A percentile compares a stretch with the other conserved stretches of the same genome.
Conservation (phyloP, 148 eudicot genomes). For the Drosera capensis region DNA sequence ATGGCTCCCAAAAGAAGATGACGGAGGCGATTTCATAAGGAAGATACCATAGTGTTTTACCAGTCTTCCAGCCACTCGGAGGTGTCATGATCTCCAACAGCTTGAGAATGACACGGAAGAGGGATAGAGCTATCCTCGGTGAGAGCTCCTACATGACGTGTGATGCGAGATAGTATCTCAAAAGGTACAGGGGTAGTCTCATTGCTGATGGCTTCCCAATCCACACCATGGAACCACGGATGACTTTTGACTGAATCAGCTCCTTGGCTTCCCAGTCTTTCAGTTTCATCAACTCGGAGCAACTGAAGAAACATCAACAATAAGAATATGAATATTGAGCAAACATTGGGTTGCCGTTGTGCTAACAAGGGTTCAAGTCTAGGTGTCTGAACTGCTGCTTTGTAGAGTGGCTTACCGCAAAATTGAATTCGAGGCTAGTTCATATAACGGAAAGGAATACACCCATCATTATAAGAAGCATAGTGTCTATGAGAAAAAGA, state of each 20-base stretch:
- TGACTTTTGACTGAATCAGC: slow-evolving; percentile 53
- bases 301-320: slow-evolving; percentile 24
- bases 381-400: neutral
- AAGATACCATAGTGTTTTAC: slow-evolving; percentile 17
- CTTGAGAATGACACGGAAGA: slow-evolving; percentile 25
- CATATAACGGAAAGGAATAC: neutral
- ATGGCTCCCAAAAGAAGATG: no score
- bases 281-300: slow-evolving; percentile 68
- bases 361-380: neutral
- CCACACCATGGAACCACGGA: slow-evolving; percentile 55
- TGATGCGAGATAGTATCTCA: slow-evolving; percentile 51
- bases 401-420: neutral
- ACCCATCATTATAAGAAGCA: neutral
- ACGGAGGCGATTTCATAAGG: no score
- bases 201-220: slow-evolving; percentile 49
- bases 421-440: neutral
- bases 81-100: slow-evolving; percentile 35
- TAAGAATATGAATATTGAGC: neutral
- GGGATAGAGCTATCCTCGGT: slow-evolving; percentile 24
- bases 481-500: neutral
- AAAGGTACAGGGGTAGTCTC: slow-evolving; percentile 30
- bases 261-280: slow-evolving; percentile 64
- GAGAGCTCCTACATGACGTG: slow-evolving; percentile 32
- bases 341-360: neutral
- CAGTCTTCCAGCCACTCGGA: slow-evolving; percentile 92